These are phyloP conservation scores for Thermochaetoides dissita DNA, from an alignment of 2,329 filamentous ascomycete genomes.

Conservation along the genomic window DNA sequence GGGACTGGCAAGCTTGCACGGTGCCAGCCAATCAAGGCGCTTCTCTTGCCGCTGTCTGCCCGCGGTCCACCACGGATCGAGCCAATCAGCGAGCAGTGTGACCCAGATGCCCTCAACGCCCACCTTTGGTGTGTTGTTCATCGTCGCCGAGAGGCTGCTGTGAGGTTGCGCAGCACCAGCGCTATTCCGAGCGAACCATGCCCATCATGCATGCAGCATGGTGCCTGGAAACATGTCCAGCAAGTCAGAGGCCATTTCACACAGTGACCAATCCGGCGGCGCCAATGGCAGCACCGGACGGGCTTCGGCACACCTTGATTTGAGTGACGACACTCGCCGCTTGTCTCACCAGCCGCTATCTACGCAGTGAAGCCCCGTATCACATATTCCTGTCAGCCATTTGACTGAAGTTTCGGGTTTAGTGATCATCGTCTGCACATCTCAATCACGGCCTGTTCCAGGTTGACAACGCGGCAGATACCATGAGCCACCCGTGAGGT, in stretches of 20 bases:
- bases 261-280: slow-evolving; percentile 24
- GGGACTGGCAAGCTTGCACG: slow-evolving; percentile 7
- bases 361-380: slow-evolving; percentile 25
- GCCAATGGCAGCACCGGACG: slow-evolving; percentile 12
- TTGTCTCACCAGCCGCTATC: slow-evolving; percentile 42
- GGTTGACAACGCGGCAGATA: slow-evolving; percentile 23
- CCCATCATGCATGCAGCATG: slow-evolving; percentile 26
- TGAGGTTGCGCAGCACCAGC: slow-evolving; percentile 17
- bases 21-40: slow-evolving; percentile 12
- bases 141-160: slow-evolving; percentile 9
- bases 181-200: slow-evolving; percentile 21
- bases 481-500: slow-evolving; percentile 21
- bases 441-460: slow-evolving; percentile 38
- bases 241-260: slow-evolving; percentile 31
- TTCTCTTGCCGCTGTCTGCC: slow-evolving; percentile 21
- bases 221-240: slow-evolving; percentile 21
- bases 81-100: slow-evolving; percentile 27
- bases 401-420: slow-evolving; percentile 13
- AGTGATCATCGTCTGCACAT: slow-evolving; percentile 15
- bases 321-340: too few species aligned
- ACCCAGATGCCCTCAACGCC: slow-evolving; percentile 14
- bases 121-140: slow-evolving; percentile 13
- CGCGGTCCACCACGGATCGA: slow-evolving; percentile 18
- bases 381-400: slow-evolving; percentile 12
- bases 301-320: too few species aligned